Base-by-base conservation (phyloP, 768 basidiomycete genomes). In the Rossbeevera mucosa region DNA sequence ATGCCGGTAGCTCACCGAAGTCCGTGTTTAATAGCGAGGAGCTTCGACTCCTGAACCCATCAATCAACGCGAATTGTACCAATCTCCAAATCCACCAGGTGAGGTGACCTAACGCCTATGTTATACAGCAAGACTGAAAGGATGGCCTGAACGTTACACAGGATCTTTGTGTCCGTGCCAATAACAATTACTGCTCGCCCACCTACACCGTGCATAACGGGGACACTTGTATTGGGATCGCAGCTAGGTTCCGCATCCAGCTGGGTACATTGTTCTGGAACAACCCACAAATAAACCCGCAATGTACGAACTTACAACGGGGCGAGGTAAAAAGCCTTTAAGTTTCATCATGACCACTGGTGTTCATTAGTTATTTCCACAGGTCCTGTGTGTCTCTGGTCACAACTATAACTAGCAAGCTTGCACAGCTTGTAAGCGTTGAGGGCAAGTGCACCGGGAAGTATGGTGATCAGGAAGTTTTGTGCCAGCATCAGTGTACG, bases 11-110 rank as follows among this genome's bases (percentile, higher is more conserved):
- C 50, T 53, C 12, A 51, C 26, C 28, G 5, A 4, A 25, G 25
- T 25, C 25, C 25, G 7, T 18, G 8, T 31, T 13, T 24, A 30
- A 44, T 55, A 82, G 80, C 0, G 82, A 74, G 70, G 85, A 88
- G 65, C 77, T 88, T 54, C 77, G 78, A 18, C 52, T 72, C 40
- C 77, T 80, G 54, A 82, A 81, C 30, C 14, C 30, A 16, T 2
- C 52, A 14, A 79, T 85, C 60, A 72, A 83, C 62, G 51, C 77
- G 1, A 63, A 58, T 18, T 89, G 88, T 65, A 67, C 72, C 45
- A 82, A 88, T 69, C 74, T 88, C 38, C 61, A 62, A 16, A 56
- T 71, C 7, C 81, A 76, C 49, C 72, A 81, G 71, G 80, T 77
- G 48, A 50, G 67, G 14, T 29, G 14, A 24, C 22, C 30, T 8